Conservation (phyloP, 345 rosid genomes). For the Corchorus capsularis region DNA sequence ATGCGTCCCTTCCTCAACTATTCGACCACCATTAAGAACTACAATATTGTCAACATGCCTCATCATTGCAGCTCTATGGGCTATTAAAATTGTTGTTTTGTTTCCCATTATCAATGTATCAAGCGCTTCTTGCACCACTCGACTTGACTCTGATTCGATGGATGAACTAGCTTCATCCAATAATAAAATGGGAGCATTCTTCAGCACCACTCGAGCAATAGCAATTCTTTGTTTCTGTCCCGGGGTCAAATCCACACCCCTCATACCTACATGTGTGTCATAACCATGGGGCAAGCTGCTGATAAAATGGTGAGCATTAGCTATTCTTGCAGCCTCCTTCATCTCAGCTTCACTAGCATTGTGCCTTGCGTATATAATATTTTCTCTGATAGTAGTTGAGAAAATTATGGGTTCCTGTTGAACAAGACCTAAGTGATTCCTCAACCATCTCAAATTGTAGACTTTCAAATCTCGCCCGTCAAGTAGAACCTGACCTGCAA, state of each 20-base stretch:
- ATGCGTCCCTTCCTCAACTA: conserved; percentile 93
- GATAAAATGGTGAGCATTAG: conserved; percentile 98
- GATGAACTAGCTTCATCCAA: conserved; percentile 97
- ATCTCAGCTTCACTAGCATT: conserved; percentile 97
- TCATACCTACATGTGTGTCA: conserved; percentile 97
- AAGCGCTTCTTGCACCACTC: conserved; percentile 95
- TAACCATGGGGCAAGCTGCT: conserved; percentile 98
- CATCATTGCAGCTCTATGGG: conserved; percentile 97
- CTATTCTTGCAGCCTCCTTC: conserved; percentile 99
- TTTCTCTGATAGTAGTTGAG: conserved; percentile 93
- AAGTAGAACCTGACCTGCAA: conserved; percentile 92
- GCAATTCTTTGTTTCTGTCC: conserved; percentile 99
- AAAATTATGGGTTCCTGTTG: conserved; percentile 98
- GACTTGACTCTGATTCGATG: conserved; percentile 95
- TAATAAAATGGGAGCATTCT: conserved; percentile 92
- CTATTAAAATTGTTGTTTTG: conserved; percentile 93
- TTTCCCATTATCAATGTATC: conserved; percentile 96
- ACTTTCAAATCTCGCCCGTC: conserved; percentile 91
- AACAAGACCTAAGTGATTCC: conserved; percentile 92
- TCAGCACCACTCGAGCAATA: conserved; percentile 89
- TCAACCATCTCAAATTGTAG: conserved; percentile 92
- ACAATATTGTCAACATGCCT: conserved; percentile 96
- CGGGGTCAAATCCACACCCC: conserved; percentile 97
- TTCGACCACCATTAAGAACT: conserved; percentile 95
- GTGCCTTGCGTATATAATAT: conserved; percentile 96